These are phyloP conservation scores for Kwoniella newhampshirensis DNA, from an alignment of 768 basidiomycete species.

Conservation along the genomic window DNA sequence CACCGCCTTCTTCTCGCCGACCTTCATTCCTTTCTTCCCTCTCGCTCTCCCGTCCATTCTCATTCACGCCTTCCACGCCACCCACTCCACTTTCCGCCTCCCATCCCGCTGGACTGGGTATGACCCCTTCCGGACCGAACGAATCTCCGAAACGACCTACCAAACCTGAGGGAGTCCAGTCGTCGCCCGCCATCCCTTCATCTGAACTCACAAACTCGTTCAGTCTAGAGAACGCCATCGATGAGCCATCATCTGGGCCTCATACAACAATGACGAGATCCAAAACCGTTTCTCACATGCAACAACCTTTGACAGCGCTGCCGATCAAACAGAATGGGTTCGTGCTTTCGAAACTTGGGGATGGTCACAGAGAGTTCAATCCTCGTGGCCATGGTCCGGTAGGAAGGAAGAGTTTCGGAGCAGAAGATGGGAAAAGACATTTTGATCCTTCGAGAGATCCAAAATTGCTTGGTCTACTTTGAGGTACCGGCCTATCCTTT, in stretches of 20 bases:
- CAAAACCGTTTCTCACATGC: too few relatives aligned
- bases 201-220: background rate
- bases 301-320: background rate
- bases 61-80: constrained; percentile 10
- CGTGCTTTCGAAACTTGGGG: too few relatives aligned
- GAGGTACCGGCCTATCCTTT: background rate
- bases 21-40: constrained; percentile 26
- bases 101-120: background rate
- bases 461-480: constrained; percentile 32
- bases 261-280: too few relatives aligned
- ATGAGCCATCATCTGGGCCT: too few relatives aligned
- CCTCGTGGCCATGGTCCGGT: background rate
- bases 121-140: background rate
- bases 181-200: background rate
- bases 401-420: background rate
- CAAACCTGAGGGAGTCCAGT: background rate
- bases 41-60: constrained; percentile 16
- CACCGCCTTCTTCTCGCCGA: constrained; percentile 19
- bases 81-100: constrained; percentile 5
- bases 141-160: background rate
- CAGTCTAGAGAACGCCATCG: background rate
- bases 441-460: constrained; percentile 42
- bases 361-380: too few relatives aligned
- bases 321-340: constrained; percentile 16
- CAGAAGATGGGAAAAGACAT: constrained; percentile 24